Conservation (phyloP, 2,329 filamentous ascomycete genomes). For the Microthyrium microscopicum region DNA sequence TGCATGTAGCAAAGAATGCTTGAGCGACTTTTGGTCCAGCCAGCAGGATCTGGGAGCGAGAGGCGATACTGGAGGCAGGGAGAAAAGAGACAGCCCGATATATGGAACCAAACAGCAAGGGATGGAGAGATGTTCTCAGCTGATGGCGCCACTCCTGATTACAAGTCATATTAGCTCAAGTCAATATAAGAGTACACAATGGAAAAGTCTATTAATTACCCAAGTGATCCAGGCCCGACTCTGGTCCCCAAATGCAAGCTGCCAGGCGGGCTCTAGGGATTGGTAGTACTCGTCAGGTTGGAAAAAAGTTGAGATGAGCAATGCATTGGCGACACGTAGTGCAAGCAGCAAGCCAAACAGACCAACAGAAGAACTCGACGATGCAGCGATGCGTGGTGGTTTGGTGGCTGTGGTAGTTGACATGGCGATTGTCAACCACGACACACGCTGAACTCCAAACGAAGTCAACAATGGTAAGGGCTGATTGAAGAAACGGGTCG, state of each 20-base stretch:
- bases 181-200: not conserved
- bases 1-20: constrained; percentile 56
- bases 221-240: constrained; percentile 90
- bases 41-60: constrained; percentile 50
- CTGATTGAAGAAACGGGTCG: too few relatives aligned
- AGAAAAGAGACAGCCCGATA: constrained; percentile 47
- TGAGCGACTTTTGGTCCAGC: constrained; percentile 61
- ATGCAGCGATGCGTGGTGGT: constrained; percentile 5
- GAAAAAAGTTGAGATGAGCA: constrained; percentile 76
- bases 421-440: too few relatives aligned
- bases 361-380: constrained; percentile 12
- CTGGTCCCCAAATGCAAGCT: constrained; percentile 50
- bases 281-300: constrained; percentile 98
- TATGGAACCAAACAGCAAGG: constrained; percentile 62
- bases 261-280: constrained; percentile 86
- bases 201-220: constrained; percentile 38
- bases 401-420: not conserved
- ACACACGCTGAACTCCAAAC: too few relatives aligned
- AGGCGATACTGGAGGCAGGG: constrained; percentile 35
- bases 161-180: not conserved
- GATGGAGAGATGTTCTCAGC: constrained; percentile 80
- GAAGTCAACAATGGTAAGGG: too few relatives aligned
- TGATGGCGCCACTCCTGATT: constrained; percentile 78
- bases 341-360: constrained; percentile 31
- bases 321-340: constrained; percentile 64